phyloP scores from a whole-genome alignment of 2,329 filamentous ascomycete genomes.

The Eutypella sp. region DNA sequence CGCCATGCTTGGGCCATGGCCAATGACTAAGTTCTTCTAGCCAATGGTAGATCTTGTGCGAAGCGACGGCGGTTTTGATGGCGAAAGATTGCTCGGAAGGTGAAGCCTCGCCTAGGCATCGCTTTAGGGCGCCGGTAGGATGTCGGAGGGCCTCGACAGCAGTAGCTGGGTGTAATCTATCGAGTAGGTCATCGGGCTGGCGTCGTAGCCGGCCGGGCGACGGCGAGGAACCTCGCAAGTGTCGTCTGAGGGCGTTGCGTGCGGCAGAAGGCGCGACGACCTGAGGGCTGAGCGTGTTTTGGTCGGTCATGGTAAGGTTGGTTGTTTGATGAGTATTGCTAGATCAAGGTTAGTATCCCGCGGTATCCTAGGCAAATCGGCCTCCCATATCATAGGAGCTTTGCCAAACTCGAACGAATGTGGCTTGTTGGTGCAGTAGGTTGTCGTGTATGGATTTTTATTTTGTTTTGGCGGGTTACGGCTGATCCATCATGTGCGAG shows the following conservation, averaged over 20 bases:
- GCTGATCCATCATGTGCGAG: neutral
- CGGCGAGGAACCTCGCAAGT: slow-evolving; percentile 33
- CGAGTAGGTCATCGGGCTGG: slow-evolving; percentile 53
- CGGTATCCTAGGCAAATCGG: slow-evolving; percentile 9
- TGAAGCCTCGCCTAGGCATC: slow-evolving; percentile 59
- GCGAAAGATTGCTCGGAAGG: slow-evolving; percentile 66
- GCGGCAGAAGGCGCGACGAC: slow-evolving; percentile 31
- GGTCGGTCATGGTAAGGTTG: slow-evolving; percentile 26
- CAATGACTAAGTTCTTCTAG: slow-evolving; percentile 62
- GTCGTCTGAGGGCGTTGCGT: slow-evolving; percentile 33
- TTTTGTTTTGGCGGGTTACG: neutral
- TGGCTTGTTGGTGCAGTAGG: slow-evolving; percentile 4
- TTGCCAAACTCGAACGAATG: slow-evolving; percentile 11
- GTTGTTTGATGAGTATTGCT: slow-evolving; percentile 11
- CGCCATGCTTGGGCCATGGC: slow-evolving; percentile 49
- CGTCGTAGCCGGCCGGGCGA: slow-evolving; percentile 43
- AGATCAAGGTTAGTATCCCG: slow-evolving; percentile 19
- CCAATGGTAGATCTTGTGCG: slow-evolving; percentile 69
- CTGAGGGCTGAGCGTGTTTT: slow-evolving; percentile 16
- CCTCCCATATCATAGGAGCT: slow-evolving; percentile 9
- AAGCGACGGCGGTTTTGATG: slow-evolving; percentile 63
- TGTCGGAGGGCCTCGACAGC: slow-evolving; percentile 56
- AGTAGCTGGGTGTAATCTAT: slow-evolving; percentile 54
- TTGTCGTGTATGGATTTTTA: neutral
- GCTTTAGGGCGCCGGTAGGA: slow-evolving; percentile 47